phyloP scores from a whole-genome alignment of 2,329 filamentous ascomycete species.

The Zymoseptoria pseudotritici region DNA sequence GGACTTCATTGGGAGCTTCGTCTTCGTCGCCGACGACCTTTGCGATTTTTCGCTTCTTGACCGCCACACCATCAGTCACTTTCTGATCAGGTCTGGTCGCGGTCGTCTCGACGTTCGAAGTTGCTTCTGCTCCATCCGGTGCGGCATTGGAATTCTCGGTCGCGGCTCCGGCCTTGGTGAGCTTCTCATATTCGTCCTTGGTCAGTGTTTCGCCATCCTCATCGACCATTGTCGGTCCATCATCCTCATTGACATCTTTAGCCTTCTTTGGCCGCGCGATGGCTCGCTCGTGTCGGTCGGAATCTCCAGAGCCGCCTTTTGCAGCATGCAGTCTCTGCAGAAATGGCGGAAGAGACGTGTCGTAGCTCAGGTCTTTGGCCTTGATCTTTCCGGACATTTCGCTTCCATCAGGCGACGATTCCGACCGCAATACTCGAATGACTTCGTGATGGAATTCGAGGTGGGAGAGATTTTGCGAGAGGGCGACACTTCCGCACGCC shows the following conservation, averaged over 20 bases:
- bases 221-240: conserved; percentile 68
- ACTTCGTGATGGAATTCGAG: neutral
- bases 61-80: conserved; percentile 17
- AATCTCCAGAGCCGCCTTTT: conserved; percentile 43
- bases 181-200: conserved; percentile 43
- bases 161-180: conserved; percentile 23
- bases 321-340: conserved; percentile 44
- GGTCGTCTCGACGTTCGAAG: neutral
- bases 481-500: neutral
- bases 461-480: neutral
- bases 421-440: neutral
- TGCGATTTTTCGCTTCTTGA: conserved; percentile 32
- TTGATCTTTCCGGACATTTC: conserved; percentile 45
- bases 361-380: conserved; percentile 62
- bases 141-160: conserved; percentile 4
- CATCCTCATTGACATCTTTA: conserved; percentile 64
- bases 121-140: neutral
- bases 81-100: conserved; percentile 12
- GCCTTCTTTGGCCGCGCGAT: conserved; percentile 40
- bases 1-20: conserved; percentile 9
- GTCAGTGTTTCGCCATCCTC: conserved; percentile 56
- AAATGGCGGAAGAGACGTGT: conserved; percentile 44
- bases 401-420: neutral
- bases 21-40: conserved; percentile 30
- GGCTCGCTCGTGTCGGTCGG: conserved; percentile 38